These are phyloP conservation scores for Vishniacozyma victoriae DNA, from an alignment of 768 basidiomycete species.

Conservation along the genomic window DNA sequence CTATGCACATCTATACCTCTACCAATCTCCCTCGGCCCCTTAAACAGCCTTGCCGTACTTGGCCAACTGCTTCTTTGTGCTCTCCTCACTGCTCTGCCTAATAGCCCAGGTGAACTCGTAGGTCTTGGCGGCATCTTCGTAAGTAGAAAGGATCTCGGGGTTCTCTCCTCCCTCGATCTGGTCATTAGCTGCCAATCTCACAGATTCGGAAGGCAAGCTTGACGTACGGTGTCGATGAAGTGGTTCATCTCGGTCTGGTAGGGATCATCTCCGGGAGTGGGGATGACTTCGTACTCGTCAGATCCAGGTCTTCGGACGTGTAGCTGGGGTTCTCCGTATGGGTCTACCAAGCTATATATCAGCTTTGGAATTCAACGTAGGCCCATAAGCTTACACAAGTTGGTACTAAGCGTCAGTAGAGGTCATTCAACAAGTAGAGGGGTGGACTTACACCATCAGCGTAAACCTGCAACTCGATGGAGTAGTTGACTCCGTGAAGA, in stretches of 20 bases:
- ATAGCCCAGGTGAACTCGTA: constrained; percentile 96
- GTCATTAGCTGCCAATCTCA: neutral
- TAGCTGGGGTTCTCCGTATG: constrained; percentile 83
- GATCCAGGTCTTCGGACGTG: constrained; percentile 58
- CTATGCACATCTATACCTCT: no score
- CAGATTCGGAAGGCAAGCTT: neutral
- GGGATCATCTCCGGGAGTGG: constrained; percentile 37
- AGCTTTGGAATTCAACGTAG: neutral
- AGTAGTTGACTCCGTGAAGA: constrained; percentile 84
- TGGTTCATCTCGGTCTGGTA: constrained; percentile 81
- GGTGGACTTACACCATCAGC: constrained; percentile 63
- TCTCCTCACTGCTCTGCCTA: constrained; percentile 48
- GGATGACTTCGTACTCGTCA: constrained; percentile 37
- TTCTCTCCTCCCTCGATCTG: constrained; percentile 58
- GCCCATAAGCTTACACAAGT: constrained; percentile 20
- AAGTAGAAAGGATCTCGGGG: constrained; percentile 70
- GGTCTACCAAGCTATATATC: constrained; percentile 54
- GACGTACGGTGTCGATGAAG: constrained; percentile 59
- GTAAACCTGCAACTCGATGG: constrained; percentile 86
- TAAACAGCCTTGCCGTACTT: neutral
- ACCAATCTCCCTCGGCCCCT: no score
- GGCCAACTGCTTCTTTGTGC: constrained; percentile 7
- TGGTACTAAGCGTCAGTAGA: constrained; percentile 52
- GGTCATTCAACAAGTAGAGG: neutral
- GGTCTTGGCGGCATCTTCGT: constrained; percentile 75